Percentiles rank a stretch among this genome's conserved stretches.
phyloP scores from a whole-genome alignment of 257 asterid species.

The Nicotiana sylvestris region DNA sequence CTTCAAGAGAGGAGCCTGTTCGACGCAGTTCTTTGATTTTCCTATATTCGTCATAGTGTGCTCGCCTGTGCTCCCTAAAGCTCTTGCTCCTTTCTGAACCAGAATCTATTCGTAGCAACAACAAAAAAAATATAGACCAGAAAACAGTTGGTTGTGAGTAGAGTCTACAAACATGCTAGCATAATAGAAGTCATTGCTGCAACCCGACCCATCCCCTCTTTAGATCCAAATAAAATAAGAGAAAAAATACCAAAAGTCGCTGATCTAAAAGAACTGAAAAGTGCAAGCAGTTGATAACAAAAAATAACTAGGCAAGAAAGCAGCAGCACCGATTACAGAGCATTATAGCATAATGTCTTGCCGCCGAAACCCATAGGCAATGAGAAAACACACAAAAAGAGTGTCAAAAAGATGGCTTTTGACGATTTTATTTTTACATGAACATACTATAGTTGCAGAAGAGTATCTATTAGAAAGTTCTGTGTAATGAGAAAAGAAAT shows the following conservation, averaged over 20 bases:
- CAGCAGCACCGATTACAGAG: too few species aligned
- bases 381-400: neutral
- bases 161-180: too few species aligned
- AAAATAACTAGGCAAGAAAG: too few species aligned
- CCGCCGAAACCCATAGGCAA: neutral
- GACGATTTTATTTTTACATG: neutral
- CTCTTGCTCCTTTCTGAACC: constrained; percentile 50
- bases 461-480: neutral
- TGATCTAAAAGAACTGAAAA: too few species aligned
- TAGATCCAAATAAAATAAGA: too few species aligned
- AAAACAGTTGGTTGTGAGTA: neutral
- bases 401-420: neutral
- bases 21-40: constrained; percentile 61
- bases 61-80: constrained; percentile 82
- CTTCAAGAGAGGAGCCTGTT: constrained; percentile 45
- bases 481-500: neutral
- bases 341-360: too few species aligned
- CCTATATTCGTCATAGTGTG: constrained; percentile 80
- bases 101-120: constrained; percentile 20
- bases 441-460: neutral
- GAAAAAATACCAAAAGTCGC: too few species aligned
- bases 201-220: too few species aligned
- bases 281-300: too few species aligned
- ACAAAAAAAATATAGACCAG: neutral
- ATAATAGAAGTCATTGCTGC: too few species aligned